These are phyloP conservation scores for Arthrobotrys entomopaga DNA, from an alignment of 2,329 filamentous ascomycete species.

Conservation along the genomic window DNA sequence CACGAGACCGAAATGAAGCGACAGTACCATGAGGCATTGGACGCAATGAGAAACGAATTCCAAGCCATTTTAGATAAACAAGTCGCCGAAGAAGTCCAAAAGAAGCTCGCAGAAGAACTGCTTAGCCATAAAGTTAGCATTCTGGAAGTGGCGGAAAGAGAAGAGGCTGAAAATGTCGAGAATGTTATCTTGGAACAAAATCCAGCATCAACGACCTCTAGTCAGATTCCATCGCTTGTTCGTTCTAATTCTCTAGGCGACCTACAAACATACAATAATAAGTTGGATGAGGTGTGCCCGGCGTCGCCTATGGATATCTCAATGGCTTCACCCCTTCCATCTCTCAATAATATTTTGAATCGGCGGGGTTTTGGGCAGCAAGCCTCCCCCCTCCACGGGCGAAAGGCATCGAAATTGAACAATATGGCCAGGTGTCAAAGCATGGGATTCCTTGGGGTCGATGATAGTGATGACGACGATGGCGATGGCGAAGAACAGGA, in stretches of 20 bases:
- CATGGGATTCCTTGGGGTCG: conserved; percentile 21
- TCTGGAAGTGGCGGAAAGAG: conserved; percentile 31
- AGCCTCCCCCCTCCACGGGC: conserved; percentile 33
- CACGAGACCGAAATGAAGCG: conserved; percentile 50
- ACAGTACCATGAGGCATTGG: conserved; percentile 48
- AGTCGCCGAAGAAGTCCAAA: conserved; percentile 47
- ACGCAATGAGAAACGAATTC: conserved; percentile 45
- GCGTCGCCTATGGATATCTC: conserved; percentile 54
- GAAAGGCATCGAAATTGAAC: conserved; percentile 29
- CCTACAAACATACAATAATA: conserved; percentile 28
- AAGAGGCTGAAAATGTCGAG: conserved; percentile 7
- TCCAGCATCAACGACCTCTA: neutral
- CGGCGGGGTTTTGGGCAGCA: conserved; percentile 29
- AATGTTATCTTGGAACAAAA: conserved; percentile 7
- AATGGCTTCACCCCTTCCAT: conserved; percentile 29
- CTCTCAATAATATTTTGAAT: conserved; percentile 16
- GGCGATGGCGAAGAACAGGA: conserved; percentile 42
- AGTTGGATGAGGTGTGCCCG: conserved; percentile 45
- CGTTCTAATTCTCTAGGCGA: conserved; percentile 29
- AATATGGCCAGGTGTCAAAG: conserved; percentile 19
- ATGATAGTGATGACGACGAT: conserved; percentile 41
- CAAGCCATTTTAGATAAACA: conserved; percentile 43
- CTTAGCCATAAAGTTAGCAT: conserved; percentile 38
- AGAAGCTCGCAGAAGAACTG: conserved; percentile 36
- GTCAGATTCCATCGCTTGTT: conserved; percentile 13